These are phyloP conservation scores for Yueomyces sp. DNA, from an alignment of 805 yeast genomes.

Conservation along the genomic window DNA sequence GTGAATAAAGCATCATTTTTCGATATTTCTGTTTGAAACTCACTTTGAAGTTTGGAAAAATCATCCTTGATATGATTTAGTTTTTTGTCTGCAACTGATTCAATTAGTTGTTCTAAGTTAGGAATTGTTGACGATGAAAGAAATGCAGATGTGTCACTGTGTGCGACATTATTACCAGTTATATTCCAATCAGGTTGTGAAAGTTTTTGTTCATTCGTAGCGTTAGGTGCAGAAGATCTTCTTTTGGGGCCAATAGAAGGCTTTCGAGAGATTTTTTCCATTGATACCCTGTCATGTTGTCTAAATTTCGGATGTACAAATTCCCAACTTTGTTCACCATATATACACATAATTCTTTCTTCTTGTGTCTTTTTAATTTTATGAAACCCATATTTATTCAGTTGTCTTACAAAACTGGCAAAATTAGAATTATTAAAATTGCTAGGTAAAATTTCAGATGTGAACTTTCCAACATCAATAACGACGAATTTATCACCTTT, in stretches of 20 bases:
- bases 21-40: no score
- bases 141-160: no score
- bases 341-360: slow-evolving; percentile 26
- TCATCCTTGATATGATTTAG: no score
- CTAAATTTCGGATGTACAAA: neutral
- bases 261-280: neutral
- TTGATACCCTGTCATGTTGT: neutral
- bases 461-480: slow-evolving; percentile 78
- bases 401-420: slow-evolving; percentile 85
- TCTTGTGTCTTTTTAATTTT: slow-evolving; percentile 68
- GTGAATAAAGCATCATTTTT: neutral
- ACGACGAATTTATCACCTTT: slow-evolving; percentile 80
- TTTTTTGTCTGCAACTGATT: no score
- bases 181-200: no score
- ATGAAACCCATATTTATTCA: slow-evolving; percentile 94
- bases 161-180: no score
- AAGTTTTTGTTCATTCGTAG: no score
- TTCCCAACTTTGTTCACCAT: neutral
- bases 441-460: slow-evolving; percentile 79
- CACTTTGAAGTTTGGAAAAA: no score
- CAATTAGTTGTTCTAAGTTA: no score
- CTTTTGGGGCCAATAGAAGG: no score
- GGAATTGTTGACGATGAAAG: no score
- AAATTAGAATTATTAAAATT: slow-evolving; percentile 35
- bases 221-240: no score